These are phyloP conservation scores for Rhododendron mucronatum DNA, from an alignment of 148 eudicot species.

Conservation along the genomic window DNA sequence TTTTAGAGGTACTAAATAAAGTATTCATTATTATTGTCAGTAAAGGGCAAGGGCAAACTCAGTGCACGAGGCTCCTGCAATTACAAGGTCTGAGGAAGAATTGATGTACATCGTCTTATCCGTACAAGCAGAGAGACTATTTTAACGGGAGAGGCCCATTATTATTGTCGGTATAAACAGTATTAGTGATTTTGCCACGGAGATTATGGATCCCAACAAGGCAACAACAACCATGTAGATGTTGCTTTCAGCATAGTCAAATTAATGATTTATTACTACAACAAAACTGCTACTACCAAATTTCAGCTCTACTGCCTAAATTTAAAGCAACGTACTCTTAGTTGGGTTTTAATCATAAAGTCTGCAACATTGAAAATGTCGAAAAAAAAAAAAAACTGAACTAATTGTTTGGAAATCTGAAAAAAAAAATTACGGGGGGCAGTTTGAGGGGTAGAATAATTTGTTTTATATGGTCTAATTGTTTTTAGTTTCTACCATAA, in stretches of 20 bases:
- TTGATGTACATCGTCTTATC: no score
- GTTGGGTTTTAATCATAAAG: not conserved
- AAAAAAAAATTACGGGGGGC: not conserved
- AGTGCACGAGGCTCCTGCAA: no score
- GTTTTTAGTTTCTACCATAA: not conserved
- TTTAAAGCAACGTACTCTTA: not conserved
- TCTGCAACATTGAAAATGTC: not conserved
- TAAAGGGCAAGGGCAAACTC: no score
- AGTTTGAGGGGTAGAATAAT: not conserved
- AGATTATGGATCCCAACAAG: slow-evolving; percentile 5
- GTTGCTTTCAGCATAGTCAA: slow-evolving; percentile 27
- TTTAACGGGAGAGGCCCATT: not conserved
- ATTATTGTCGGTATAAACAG: not conserved
- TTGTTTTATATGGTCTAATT: not conserved
- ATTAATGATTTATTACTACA: not conserved
- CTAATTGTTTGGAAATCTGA: not conserved
- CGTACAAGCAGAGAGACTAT: no score
- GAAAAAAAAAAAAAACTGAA: not conserved
- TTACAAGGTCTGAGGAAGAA: no score
- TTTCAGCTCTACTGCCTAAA: not conserved
- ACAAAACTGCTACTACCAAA: slow-evolving; percentile 15
- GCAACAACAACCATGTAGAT: not conserved
- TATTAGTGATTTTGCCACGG: not conserved
- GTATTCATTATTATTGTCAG: no score
- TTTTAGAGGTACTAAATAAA: no score